Base-by-base conservation (phyloP, 2,329 filamentous ascomycete species). In the Exophiala dermatitidis region DNA sequence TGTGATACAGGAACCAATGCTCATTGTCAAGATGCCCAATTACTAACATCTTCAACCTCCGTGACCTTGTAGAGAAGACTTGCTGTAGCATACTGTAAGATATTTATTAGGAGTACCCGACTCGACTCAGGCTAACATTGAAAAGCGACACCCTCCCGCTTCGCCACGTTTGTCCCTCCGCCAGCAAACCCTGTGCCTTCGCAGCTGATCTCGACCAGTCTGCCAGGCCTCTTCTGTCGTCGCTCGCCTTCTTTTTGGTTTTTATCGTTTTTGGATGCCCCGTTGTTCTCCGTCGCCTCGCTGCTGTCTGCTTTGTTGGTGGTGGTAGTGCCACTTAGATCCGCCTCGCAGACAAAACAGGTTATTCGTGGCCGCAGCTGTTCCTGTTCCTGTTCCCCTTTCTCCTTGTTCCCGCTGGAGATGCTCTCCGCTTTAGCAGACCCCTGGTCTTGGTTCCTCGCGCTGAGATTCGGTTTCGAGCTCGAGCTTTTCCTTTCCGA, bases 171-270 rank as follows among this genome's bases (percentile, higher is more conserved):
- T 48, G 81, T 80, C 2, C 93, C 91, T n/a, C 85, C 84, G 3
- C 88, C 86, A 3, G 91, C 90, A 69, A 95, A 97, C 0, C 91
- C 91, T 0, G 91, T 97, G 0, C 91, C 91, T 63, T 96, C 91
- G 34, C 85, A 88, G 61, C 81, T 83, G 46, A 97, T 79, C 65
- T 86, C 82, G 2, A 96, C 84, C 33, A 96, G 66, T 0, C 90
- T 77, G 48, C 74, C 80, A 34, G 82, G 77, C 61, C 80, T 80
- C 31, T 73, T 45, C 77, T 65, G 46, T 74, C 69, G 45, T 74
- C 70, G 43, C 62, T 57, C 4, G 49, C 48, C 66, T 48, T 65
- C 68, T 67, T 60, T 70, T 66, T 55, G 64, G 62, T 50, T 32
- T 19, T 50, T 48, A 5, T 47, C 38, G 59, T 66, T 33, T 42